Conservation (phyloP, 2,329 filamentous ascomycete genomes). For the Didymella pomorum region DNA sequence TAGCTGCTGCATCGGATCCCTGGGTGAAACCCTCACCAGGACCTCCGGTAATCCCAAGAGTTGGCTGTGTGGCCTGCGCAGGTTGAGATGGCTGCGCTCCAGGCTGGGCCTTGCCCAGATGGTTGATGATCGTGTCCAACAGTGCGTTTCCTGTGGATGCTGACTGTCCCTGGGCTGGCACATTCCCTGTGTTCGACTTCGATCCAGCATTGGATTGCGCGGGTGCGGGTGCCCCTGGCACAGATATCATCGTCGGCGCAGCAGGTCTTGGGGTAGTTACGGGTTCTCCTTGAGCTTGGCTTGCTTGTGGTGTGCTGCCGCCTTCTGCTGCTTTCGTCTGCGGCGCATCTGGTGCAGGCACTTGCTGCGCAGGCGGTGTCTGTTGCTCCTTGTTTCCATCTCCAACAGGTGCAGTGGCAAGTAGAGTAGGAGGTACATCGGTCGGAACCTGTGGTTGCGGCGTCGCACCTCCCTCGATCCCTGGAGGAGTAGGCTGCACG, state of each 20-base stretch:
- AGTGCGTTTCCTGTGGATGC: slow-evolving; percentile 23
- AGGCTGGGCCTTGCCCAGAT: slow-evolving; percentile 21
- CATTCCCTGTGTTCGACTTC: neutral
- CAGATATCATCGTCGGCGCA: neutral
- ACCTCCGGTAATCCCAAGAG: neutral
- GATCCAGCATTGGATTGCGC: neutral
- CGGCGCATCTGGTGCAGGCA: neutral
- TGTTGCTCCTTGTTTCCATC: neutral
- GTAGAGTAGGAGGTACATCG: too few species aligned
- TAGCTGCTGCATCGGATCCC: neutral
- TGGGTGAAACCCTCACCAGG: neutral
- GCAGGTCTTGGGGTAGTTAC: neutral
- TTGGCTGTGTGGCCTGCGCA: slow-evolving; percentile 16
- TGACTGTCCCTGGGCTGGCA: neutral
- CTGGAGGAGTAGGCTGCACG: neutral
- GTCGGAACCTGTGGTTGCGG: neutral
- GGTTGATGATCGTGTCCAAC: slow-evolving; percentile 29
- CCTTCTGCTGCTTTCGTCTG: neutral
- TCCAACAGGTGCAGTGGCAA: neutral
- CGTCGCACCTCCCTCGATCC: neutral
- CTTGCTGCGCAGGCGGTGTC: neutral
- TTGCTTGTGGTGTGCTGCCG: neutral
- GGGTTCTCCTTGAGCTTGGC: neutral
- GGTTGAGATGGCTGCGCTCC: slow-evolving; percentile 16
- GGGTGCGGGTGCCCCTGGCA: neutral